Conservation (phyloP, 1,284 basidiomycete genomes). For the Heterobasidion irregulare region DNA sequence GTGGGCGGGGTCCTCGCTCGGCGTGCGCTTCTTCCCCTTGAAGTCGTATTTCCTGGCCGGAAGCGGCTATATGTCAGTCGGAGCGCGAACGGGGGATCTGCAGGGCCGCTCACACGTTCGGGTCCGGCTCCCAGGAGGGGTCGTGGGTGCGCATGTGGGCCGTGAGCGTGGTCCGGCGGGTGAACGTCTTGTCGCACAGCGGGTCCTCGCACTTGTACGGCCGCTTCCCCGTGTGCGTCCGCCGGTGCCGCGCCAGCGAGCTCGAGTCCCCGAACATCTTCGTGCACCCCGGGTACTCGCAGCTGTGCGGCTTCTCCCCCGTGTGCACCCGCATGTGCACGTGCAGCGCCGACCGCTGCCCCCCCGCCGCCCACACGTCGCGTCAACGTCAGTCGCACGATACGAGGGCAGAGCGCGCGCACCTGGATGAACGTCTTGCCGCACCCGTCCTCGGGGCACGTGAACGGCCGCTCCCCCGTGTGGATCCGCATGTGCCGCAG, state of each 20-base stretch:
- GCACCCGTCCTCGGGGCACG: conserved; percentile 60
- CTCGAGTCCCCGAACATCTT: conserved; percentile 85
- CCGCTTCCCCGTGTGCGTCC: conserved; percentile 78
- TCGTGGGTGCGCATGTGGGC: conserved; percentile 80
- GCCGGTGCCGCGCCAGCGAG: conserved; percentile 80
- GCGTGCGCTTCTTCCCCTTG: conserved; percentile 59
- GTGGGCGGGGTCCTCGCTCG: conserved; percentile 40
- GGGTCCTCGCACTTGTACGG: conserved; percentile 77
- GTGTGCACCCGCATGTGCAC: conserved; percentile 85
- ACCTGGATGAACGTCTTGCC: conserved; percentile 86
- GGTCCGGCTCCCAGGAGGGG: conserved; percentile 73
- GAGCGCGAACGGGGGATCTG: conserved; percentile 1
- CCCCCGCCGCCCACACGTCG: conserved; percentile 3
- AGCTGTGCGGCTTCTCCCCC: conserved; percentile 83
- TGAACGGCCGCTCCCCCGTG: conserved; percentile 81
- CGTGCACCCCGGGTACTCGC: conserved; percentile 77
- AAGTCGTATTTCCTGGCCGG: conserved; percentile 65
- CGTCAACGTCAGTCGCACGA: conserved; percentile 7
- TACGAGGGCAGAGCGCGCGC: conserved; percentile 11
- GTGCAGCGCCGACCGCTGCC: conserved; percentile 74
- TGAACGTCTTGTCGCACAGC: conserved; percentile 79
- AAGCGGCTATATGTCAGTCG: background rate
- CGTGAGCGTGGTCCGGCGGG: conserved; percentile 70
- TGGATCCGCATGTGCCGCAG: conserved; percentile 81
- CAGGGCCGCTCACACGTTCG: conserved; percentile 63